Base-by-base conservation (phyloP, 495 filamentous ascomycete species). In the Aspergillus campestris region DNA sequence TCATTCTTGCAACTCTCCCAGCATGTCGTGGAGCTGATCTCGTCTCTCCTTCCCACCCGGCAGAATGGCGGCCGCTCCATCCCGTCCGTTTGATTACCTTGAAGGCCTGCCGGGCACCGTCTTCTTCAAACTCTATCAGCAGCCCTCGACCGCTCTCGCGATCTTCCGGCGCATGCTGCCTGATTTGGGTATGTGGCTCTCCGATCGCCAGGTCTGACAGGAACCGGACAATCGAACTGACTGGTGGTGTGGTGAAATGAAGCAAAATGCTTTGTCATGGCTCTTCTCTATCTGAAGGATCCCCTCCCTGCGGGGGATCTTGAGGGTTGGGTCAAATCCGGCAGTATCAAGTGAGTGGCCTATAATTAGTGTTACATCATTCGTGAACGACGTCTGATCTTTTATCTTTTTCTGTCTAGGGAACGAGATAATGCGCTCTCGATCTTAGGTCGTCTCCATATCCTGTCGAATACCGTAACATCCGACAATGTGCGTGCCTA, bases 81-180 rank as follows among this genome's bases (percentile, higher is more conserved):
- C 58, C 70, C 79, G 59, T 73, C 79, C 46, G 41, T 80, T 89
- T 59, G 87, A 94, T 55, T 95, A 94, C 67, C 80, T 95, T 63
- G 87, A 95, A 76, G 75, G 81, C 60, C 83, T 94, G 53, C 85
- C 88, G 27, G 87, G 86, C 41, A 88, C 83, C n/a, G 87, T 83
- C 15, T 94, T 95, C 62, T 75, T 75, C 52, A 82, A 84, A 65
- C 74, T 98, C 7, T 98, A 98, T 74, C 85, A 89, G 70, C 89
- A 95, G 73, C 92, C 92, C 9, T 94, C 89, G 7, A 94, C 94
- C 5, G 84, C 88, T 27, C 81, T 98, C 34, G 94, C 92, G 41
- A 90, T 98, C 53, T 97, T 96, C 65, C 80, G 94, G 52, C 89
- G 92, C 67, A 95, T 97, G 89, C 77, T 97, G 45, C 86, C 94